phyloP scores from a whole-genome alignment of 2,329 filamentous ascomycete genomes.

The Lasiodiplodia theobromae region DNA sequence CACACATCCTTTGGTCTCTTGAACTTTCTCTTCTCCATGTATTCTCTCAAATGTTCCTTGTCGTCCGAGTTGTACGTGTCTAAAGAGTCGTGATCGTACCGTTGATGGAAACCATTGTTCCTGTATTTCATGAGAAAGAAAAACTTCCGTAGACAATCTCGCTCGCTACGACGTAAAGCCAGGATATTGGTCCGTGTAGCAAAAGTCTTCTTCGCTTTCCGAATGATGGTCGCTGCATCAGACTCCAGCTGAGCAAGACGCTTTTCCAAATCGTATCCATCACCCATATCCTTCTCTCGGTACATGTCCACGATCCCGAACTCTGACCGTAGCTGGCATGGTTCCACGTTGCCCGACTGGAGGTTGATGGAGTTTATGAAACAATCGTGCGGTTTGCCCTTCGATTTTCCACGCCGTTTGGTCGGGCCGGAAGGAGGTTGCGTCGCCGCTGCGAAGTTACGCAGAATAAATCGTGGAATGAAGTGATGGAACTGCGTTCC shows the following conservation, averaged over 20 bases:
- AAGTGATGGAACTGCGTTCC: background rate
- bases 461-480: background rate
- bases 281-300: background rate
- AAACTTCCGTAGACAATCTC: background rate
- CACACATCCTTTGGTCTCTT: background rate
- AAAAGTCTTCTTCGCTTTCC: background rate
- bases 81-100: background rate
- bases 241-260: background rate
- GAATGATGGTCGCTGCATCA: background rate
- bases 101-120: background rate
- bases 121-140: constrained; percentile 7
- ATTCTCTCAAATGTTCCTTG: background rate
- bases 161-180: background rate
- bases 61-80: background rate
- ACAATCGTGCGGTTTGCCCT: background rate
- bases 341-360: background rate
- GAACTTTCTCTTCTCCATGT: background rate
- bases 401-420: background rate
- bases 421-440: background rate
- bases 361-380: background rate
- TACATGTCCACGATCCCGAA: background rate
- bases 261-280: background rate
- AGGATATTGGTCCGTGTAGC: background rate
- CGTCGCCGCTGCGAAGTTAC: background rate
- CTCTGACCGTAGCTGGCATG: background rate